Evolutionary conservation across 208 protist species (phyloP), one percentile per base, ranked within the genome.

Genomic region (Trypanosoma mega): DNA sequence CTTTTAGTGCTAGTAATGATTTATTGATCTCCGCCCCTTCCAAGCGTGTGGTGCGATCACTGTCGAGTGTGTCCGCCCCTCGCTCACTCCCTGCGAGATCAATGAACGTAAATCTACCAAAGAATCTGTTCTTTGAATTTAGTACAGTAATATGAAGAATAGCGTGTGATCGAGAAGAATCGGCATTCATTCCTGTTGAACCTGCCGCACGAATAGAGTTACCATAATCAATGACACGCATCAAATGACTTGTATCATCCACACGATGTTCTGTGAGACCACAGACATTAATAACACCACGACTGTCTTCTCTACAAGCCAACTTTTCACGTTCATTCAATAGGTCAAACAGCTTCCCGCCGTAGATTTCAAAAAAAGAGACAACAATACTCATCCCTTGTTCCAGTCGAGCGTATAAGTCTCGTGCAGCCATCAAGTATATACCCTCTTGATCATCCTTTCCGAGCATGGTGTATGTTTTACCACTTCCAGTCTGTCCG

Each of bases 21-120:
- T 99, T 99, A 80, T 99, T 99, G 78, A 99, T 99, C 64, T 99
- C 96, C 12, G 98, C 97, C 0, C 97, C 96, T 68, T 98, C 96
- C 71, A 98, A 93, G 50, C 97, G 89, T 9, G 97, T 99, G 44
- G 94, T 92, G 29, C 93, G 76, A 64, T 98, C 94, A 57, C 79
- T 93, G 68, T 98, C 79, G 30, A 80, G 85, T 0, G 97, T 99
- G 72, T 99, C 98, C 5, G 93, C 91, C 11, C 90, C 97, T 24
- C 98, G 78, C 77, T 99, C 98, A 67, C 87, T 98, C 29, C 98
- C 98, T 29, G 98, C 98, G 12, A 99, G 76, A 75, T 99, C 98
- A 72, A 99, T 99, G 71, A 99, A 98, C n/a, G 93, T 98, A 48
- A 99, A 97, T 78, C 97, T 96, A 46, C 97, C 97, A 50, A 94